Evolutionary conservation across 768 basidiomycete species (phyloP).

Genomic region (Xerocomellus intermedius): DNA sequence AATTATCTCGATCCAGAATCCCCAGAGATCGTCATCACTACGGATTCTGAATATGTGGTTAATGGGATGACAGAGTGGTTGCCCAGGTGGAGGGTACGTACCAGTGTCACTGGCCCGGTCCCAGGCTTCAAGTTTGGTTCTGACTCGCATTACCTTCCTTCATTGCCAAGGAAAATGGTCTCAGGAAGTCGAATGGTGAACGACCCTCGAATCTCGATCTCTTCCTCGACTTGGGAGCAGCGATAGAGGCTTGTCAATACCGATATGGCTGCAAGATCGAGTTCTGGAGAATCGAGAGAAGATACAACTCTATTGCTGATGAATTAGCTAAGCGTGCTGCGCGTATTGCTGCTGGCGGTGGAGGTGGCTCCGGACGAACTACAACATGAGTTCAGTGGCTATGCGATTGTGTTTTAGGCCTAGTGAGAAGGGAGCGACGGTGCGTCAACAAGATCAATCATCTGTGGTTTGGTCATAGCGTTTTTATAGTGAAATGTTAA

Average conservation of each 20-base stretch:
- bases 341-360: not conserved
- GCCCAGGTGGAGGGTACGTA: conserved; percentile 31
- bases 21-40: conserved; percentile 19
- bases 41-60: conserved; percentile 36
- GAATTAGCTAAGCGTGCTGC: conserved; percentile 12
- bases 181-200: not conserved
- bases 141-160: not conserved
- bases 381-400: not conserved
- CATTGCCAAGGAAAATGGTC: not conserved
- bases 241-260: not conserved
- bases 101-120: not conserved
- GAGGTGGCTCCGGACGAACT: not conserved
- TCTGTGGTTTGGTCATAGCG: not conserved
- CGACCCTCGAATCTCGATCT: not conserved
- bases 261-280: conserved; percentile 8
- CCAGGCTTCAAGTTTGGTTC: not conserved
- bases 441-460: not conserved
- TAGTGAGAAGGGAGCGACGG: not conserved
- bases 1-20: not conserved
- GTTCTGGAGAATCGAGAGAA: conserved; percentile 26
- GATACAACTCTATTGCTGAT: conserved; percentile 25
- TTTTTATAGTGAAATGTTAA: not conserved
- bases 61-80: conserved; percentile 36
- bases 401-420: not conserved
- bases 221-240: not conserved